A percentile compares a stretch with the other conserved stretches of the same genome.
These are phyloP conservation scores for Penicillium crystallinum DNA, from an alignment of 495 filamentous ascomycete species.

Conservation along the genomic window DNA sequence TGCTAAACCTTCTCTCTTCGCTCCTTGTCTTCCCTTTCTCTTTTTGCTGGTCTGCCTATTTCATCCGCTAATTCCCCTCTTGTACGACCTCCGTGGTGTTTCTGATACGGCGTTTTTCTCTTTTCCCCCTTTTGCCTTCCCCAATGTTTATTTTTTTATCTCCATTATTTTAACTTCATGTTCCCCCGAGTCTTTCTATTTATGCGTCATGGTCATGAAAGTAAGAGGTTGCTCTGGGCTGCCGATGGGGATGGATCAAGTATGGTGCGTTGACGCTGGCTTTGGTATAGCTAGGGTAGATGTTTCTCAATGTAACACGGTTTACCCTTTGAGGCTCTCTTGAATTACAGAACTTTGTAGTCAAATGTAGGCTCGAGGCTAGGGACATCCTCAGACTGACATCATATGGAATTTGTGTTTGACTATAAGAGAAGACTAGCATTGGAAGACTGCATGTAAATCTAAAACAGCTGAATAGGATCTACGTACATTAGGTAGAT, in stretches of 20 bases:
- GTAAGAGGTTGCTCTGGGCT: conserved; percentile 5
- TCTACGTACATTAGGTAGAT: no score
- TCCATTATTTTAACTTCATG: background rate
- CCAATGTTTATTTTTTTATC: background rate
- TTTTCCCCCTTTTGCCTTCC: background rate
- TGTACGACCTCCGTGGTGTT: conserved; percentile 2
- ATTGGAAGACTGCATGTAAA: no score
- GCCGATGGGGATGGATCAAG: background rate
- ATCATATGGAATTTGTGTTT: no score
- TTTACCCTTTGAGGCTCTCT: background rate
- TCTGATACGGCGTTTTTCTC: conserved; percentile 7
- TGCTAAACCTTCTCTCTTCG: conserved; percentile 5
- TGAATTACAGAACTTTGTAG: no score
- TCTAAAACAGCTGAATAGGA: no score
- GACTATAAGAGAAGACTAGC: no score
- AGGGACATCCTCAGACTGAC: no score
- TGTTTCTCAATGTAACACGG: conserved; percentile 16
- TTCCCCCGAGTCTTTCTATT: background rate
- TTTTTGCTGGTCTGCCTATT: background rate
- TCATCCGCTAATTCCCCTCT: conserved; percentile 8
- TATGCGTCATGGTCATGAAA: conserved; percentile 13
- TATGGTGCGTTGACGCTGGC: background rate
- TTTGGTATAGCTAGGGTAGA: conserved; percentile 7
- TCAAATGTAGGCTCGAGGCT: background rate
- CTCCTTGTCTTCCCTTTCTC: background rate